Evolutionary conservation across 805 yeast species (phyloP), one percentile per base, ranked within the genome.

Genomic region (Peterozyma xylosa): DNA sequence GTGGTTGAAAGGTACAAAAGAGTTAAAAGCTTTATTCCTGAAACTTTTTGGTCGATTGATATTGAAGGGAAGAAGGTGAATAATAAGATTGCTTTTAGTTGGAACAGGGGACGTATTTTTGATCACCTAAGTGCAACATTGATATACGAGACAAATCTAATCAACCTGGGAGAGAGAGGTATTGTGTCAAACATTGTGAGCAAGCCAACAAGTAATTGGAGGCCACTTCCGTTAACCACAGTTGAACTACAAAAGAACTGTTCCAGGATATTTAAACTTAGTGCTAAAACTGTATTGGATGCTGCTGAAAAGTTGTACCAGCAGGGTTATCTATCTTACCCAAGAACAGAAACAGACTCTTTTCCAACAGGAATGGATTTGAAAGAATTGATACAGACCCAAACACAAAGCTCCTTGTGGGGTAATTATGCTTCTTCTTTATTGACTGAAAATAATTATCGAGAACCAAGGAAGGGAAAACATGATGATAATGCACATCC

Each of bases 401-500:
- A 89, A 51, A 56, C 62, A 0, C 64, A 62, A 11, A 74, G 76
- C 41, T 47, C 63, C 2, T 59, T 60, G 2, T 91, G 96, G 96
- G 95, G 96, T 0, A 47, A 50, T 0, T 89, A 85, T 56, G 91
- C 96, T 0, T 50, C 52, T 10, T 46, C 47, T 2, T 53, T 81
- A 6, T 42, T 75, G 7, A 60, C 62, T 9, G 63, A 47, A 48
- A 71, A 70, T 32, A 72, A 70, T 35, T 85, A 74, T 54, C 55
- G 70, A n/a, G 55, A 55, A 3, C 99, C 99, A 0, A 66, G 98
- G 41, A 70, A 71, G 35, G 99, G 99, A 4, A 72, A 68, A 11
- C 82, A 86, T 56, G 86, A 89, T 56, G 99, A 93, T 64, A 81
- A 88, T 57, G 98, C 99, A 18, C 99, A 93, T 73, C 98, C 99